These are phyloP conservation scores for Russula emetica DNA, from an alignment of 768 basidiomycete genomes.

Conservation along the genomic window DNA sequence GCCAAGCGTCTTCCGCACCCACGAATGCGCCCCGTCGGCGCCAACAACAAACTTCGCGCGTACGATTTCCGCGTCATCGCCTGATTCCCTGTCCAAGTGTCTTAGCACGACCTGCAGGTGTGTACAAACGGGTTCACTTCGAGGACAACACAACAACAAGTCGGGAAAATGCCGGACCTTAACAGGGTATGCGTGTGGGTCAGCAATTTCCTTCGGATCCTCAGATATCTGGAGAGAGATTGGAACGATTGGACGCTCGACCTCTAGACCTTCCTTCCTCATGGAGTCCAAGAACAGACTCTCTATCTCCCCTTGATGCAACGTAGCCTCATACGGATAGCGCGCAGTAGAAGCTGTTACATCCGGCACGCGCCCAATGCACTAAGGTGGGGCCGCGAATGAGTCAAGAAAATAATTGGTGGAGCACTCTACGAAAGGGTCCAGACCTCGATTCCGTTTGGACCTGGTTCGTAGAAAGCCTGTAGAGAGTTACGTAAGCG, in stretches of 20 bases:
- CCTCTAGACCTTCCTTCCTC: conserved; percentile 42
- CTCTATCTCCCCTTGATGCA: conserved; percentile 61
- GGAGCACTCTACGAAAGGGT: background rate
- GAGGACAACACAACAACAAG: no score
- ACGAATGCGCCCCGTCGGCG: conserved; percentile 78
- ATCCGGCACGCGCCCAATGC: conserved; percentile 59
- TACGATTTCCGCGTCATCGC: conserved; percentile 50
- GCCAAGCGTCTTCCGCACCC: conserved; percentile 65
- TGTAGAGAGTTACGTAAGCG: conserved; percentile 30
- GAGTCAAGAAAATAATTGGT: background rate
- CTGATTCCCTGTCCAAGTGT: conserved; percentile 37
- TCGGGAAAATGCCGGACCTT: conserved; percentile 30
- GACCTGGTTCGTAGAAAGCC: conserved; percentile 72
- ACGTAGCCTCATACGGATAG: conserved; percentile 68
- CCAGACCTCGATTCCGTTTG: conserved; percentile 55
- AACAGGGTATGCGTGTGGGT: conserved; percentile 33
- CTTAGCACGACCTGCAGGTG: conserved; percentile 47
- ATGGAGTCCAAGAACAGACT: conserved; percentile 54
- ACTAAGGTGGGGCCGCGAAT: conserved; percentile 35
- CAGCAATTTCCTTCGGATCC: conserved; percentile 35
- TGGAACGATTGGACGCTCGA: conserved; percentile 50
- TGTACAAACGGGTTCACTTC: background rate
- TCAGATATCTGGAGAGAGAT: conserved; percentile 45
- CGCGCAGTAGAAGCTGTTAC: conserved; percentile 59
- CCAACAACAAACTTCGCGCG: conserved; percentile 73